Conservation (phyloP, 179 eudicot species). For the Beta macrorhiza region DNA sequence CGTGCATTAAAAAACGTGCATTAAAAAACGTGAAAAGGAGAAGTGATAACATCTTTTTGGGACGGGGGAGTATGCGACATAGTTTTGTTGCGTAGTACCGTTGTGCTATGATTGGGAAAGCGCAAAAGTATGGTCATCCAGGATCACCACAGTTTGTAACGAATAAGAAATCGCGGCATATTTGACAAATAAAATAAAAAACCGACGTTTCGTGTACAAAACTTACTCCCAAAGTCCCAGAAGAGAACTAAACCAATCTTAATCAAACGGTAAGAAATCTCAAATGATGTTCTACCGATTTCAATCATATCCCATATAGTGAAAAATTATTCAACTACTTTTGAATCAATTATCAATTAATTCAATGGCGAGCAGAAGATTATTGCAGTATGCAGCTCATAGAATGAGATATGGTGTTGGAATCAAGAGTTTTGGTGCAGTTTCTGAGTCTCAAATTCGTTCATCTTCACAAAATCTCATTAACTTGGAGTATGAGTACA, state of each 20-base stretch:
- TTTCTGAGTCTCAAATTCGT: constrained; percentile 17
- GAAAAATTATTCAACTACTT: neutral
- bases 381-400: constrained; percentile 25
- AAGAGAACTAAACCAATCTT: neutral
- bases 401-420: constrained; percentile 15
- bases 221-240: neutral
- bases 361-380: constrained; percentile 34
- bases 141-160: neutral
- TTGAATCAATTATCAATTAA: neutral
- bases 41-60: too few relatives aligned
- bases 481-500: constrained; percentile 35
- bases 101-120: neutral
- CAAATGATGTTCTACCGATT: neutral
- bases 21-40: too few relatives aligned
- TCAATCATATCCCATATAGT: neutral
- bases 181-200: neutral
- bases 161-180: constrained; percentile 5
- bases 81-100: neutral
- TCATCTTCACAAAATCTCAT: constrained; percentile 39
- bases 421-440: constrained; percentile 29
- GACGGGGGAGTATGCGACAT: too few relatives aligned
- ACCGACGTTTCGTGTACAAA: neutral
- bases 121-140: neutral
- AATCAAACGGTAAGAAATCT: neutral
- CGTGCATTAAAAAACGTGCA: too few relatives aligned